These are phyloP conservation scores for Dactylellina leptospora DNA, from an alignment of 2,329 filamentous ascomycete species.

Conservation along the genomic window DNA sequence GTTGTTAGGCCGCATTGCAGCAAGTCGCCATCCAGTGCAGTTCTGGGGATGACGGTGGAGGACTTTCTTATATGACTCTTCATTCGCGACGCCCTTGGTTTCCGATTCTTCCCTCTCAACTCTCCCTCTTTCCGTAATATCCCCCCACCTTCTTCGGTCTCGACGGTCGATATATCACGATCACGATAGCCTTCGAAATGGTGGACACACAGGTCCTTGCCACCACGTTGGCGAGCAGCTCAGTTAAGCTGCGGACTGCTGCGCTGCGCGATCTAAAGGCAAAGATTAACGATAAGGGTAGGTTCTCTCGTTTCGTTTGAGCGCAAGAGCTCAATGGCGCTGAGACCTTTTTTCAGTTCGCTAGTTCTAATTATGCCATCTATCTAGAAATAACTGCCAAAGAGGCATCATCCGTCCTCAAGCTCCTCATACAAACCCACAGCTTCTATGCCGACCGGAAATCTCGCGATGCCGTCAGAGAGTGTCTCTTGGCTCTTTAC, in stretches of 20 bases:
- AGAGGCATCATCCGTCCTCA: conserved; percentile 68
- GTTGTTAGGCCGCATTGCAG: conserved; percentile 25
- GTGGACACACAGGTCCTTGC: conserved; percentile 21
- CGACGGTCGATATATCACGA: conserved; percentile 1
- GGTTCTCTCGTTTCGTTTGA: conserved; percentile 4
- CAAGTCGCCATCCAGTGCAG: conserved; percentile 16
- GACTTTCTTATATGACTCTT: conserved; percentile 41
- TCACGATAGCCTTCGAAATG: conserved; percentile 21
- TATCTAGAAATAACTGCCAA: conserved; percentile 60
- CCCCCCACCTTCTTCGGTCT: not conserved
- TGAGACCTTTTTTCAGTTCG: no score
- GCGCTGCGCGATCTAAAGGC: conserved; percentile 55
- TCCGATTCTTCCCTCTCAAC: not conserved
- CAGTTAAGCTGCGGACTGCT: conserved; percentile 52
- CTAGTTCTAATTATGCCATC: conserved; percentile 62
- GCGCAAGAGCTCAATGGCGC: not conserved
- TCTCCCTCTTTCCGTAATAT: not conserved
- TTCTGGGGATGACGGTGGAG: conserved; percentile 28
- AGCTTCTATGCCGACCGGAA: conserved; percentile 84
- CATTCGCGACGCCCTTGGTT: not conserved
- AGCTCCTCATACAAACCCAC: conserved; percentile 85
- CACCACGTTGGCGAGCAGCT: conserved; percentile 31
- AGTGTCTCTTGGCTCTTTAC: conserved; percentile 76
- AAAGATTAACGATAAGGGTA: conserved; percentile 44
- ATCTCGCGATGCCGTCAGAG: conserved; percentile 83